Evolutionary conservation across 768 basidiomycete genomes (phyloP).

Genomic region (Gautieria morchelliformis): DNA sequence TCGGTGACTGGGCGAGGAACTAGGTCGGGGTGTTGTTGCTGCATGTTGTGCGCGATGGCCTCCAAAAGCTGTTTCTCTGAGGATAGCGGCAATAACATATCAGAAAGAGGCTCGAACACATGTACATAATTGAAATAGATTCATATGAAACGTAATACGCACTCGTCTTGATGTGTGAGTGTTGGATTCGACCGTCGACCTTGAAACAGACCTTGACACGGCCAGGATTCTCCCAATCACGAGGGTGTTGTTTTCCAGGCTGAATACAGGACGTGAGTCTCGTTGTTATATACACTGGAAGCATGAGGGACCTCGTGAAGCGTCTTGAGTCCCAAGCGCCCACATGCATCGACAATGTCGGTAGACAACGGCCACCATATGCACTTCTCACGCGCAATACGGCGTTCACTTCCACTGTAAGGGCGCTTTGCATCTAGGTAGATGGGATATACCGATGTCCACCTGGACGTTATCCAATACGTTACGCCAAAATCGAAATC

Average conservation of each 20-base stretch:
- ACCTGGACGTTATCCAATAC: constrained; percentile 36
- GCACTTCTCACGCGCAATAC: constrained; percentile 68
- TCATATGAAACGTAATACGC: constrained; percentile 15
- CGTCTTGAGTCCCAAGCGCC: constrained; percentile 63
- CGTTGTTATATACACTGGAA: constrained; percentile 7
- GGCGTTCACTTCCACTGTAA: constrained; percentile 71
- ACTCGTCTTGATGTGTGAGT: constrained; percentile 70
- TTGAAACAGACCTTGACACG: constrained; percentile 91
- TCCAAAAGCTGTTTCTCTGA: constrained; percentile 75
- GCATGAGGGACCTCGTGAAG: constrained; percentile 61
- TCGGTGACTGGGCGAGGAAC: constrained; percentile 13
- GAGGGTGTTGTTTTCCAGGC: constrained; percentile 72
- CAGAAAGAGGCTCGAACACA: too few relatives aligned
- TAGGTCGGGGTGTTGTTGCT: constrained; percentile 56
- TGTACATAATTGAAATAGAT: too few relatives aligned
- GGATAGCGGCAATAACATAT: neutral
- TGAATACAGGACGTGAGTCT: neutral
- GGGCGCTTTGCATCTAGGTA: constrained; percentile 94
- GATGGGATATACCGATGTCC: constrained; percentile 94
- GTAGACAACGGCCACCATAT: constrained; percentile 95
- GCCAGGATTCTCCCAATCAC: constrained; percentile 98
- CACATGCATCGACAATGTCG: constrained; percentile 82
- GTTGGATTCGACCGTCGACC: constrained; percentile 60
- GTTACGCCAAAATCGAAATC: neutral
- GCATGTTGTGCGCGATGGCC: constrained; percentile 64